A percentile compares a stretch with the other conserved stretches of the same genome.
These are phyloP conservation scores for Blastomyces silverae DNA, from an alignment of 2,329 filamentous ascomycete species.

Conservation along the genomic window DNA sequence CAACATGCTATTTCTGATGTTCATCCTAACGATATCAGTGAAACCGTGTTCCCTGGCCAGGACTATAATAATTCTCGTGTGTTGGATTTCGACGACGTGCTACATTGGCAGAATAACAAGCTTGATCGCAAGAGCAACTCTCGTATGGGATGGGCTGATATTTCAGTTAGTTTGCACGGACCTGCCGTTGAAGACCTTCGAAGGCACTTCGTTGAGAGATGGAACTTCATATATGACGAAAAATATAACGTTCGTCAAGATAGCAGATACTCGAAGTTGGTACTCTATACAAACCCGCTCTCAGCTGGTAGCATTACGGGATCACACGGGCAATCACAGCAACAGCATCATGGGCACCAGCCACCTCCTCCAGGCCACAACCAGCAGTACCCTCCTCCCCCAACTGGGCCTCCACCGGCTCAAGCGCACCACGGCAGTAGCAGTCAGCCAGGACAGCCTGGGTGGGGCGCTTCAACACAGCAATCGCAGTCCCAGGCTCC, in stretches of 20 bases:
- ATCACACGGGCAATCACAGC: conserved; percentile 15
- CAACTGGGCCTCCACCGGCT: conserved; percentile 31
- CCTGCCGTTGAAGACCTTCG: conserved; percentile 90
- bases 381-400: conserved; percentile 36
- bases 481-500: conserved; percentile 32
- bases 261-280: conserved; percentile 42
- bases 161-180: conserved; percentile 83
- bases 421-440: conserved; percentile 17
- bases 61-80: conserved; percentile 98
- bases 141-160: conserved; percentile 98
- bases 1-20: conserved; percentile 82
- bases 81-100: conserved; percentile 87
- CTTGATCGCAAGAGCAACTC: conserved; percentile 85
- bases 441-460: conserved; percentile 11
- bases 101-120: conserved; percentile 90
- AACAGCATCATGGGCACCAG: conserved; percentile 20
- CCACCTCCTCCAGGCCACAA: conserved; percentile 15
- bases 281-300: conserved; percentile 31
- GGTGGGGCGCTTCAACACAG: conserved; percentile 14
- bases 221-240: conserved; percentile 85
- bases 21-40: conserved; percentile 62
- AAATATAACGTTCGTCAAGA: conserved; percentile 64
- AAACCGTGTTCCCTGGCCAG: conserved; percentile 87
- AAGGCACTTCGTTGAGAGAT: conserved; percentile 87
- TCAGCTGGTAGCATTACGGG: conserved; percentile 22